Percentiles rank a stretch among this genome's conserved stretches.
These are phyloP conservation scores for Novymonas esmeraldas DNA, from an alignment of 208 protist species.

Conservation along the genomic window DNA sequence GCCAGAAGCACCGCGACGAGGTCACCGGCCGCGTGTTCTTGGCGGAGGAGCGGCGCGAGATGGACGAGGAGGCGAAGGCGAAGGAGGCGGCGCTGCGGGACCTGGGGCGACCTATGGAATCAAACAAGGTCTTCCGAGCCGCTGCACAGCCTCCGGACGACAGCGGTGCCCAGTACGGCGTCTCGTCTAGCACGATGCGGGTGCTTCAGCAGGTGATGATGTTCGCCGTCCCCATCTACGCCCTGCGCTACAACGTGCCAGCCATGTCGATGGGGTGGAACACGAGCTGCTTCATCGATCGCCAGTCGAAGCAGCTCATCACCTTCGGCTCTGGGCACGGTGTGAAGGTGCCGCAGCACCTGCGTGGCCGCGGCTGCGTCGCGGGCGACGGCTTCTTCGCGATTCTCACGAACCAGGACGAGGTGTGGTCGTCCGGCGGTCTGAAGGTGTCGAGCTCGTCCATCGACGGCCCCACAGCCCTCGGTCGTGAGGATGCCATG, in stretches of 20 bases:
- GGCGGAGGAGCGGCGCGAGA: constrained; percentile 36
- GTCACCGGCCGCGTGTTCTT: constrained; percentile 34
- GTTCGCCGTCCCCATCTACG: constrained; percentile 82
- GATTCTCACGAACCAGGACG: constrained; percentile 82
- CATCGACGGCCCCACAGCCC: constrained; percentile 40
- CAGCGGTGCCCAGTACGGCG: constrained; percentile 35
- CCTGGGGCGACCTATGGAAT: constrained; percentile 35
- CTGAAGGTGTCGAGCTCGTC: constrained; percentile 63
- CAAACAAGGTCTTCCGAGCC: constrained; percentile 40
- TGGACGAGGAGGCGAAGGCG: constrained; percentile 21
- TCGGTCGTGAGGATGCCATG: constrained; percentile 69
- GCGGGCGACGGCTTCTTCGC: constrained; percentile 86
- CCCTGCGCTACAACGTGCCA: constrained; percentile 82
- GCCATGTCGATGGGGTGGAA: constrained; percentile 90
- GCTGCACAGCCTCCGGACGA: background rate
- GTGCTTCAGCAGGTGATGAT: constrained; percentile 89
- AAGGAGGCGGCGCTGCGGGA: constrained; percentile 40
- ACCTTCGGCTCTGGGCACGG: constrained; percentile 72
- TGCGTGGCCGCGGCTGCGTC: constrained; percentile 77
- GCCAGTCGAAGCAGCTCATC: constrained; percentile 69
- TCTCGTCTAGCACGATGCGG: constrained; percentile 51
- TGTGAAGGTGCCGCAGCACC: constrained; percentile 77
- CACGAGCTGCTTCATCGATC: constrained; percentile 85
- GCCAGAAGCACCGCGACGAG: constrained; percentile 36
- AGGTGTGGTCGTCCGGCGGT: constrained; percentile 80